These are phyloP conservation scores for Rhodotorula paludigena DNA, from an alignment of 768 basidiomycete genomes.

Conservation along the genomic window DNA sequence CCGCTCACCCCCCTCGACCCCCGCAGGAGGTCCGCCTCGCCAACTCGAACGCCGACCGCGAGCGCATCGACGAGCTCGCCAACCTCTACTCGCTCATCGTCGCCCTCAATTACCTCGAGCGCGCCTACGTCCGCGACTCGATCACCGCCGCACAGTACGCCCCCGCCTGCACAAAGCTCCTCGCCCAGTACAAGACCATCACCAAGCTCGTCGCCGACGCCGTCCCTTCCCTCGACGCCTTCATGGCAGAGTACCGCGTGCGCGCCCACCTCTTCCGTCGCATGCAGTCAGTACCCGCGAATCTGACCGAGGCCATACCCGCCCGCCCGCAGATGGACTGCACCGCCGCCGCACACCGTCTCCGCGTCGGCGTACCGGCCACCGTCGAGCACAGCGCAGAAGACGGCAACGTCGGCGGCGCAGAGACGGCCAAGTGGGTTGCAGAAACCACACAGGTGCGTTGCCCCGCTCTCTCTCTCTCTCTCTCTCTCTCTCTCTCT, in stretches of 20 bases:
- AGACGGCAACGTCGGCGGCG: conserved; percentile 50
- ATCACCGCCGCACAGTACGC: conserved; percentile 92
- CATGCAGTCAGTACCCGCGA: neutral
- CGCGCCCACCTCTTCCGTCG: conserved; percentile 42
- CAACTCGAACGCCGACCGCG: conserved; percentile 79
- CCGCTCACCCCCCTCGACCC: neutral
- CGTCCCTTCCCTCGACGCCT: conserved; percentile 76
- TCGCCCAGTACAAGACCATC: conserved; percentile 97
- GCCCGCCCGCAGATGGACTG: conserved; percentile 67
- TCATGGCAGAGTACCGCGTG: conserved; percentile 83
- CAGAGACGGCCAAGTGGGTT: conserved; percentile 93
- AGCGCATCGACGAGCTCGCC: conserved; percentile 77
- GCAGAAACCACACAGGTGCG: conserved; percentile 91
- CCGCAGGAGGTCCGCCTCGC: conserved; percentile 71
- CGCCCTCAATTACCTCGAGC: conserved; percentile 86
- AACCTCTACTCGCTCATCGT: conserved; percentile 90
- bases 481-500: neutral
- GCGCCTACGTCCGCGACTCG: conserved; percentile 89
- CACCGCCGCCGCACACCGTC: conserved; percentile 82
- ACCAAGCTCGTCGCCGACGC: conserved; percentile 87
- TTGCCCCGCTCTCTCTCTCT: neutral
- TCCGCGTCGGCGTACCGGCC: conserved; percentile 89
- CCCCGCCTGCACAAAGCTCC: conserved; percentile 85
- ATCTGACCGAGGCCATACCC: neutral
- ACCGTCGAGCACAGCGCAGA: conserved; percentile 93